Percentiles rank a stretch among this genome's conserved stretches.
Conservation (phyloP, 139 green algal genomes). For the Haematococcus sp. region DNA sequence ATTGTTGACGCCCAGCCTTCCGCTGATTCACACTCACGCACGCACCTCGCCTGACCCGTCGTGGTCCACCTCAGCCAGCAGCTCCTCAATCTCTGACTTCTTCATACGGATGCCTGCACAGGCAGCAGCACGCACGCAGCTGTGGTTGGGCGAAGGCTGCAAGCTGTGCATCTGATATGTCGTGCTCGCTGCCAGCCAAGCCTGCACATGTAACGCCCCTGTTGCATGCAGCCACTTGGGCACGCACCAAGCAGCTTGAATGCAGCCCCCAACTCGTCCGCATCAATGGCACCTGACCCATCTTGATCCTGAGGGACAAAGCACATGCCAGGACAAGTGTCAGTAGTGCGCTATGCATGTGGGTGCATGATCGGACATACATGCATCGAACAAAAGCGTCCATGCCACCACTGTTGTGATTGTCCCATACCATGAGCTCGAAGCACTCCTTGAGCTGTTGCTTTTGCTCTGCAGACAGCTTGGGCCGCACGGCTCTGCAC, state of each 20-base stretch:
- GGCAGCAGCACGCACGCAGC: not conserved
- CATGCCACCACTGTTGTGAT: no score
- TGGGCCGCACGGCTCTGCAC: constrained; percentile 55
- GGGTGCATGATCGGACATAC: no score
- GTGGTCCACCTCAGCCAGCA: constrained; percentile 67
- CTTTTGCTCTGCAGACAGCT: constrained; percentile 55
- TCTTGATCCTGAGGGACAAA: constrained; percentile 54
- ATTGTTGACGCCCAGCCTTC: no score
- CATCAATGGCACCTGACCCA: constrained; percentile 71
- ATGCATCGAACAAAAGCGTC: no score
- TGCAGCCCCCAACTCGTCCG: constrained; percentile 64
- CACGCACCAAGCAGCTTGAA: constrained; percentile 58
- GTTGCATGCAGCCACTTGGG: not conserved
- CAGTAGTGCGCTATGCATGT: no score
- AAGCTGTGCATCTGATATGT: no score
- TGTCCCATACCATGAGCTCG: constrained; percentile 56
- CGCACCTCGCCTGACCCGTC: constrained; percentile 56
- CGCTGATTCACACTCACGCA: not conserved
- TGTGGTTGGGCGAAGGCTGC: no score
- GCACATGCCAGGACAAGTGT: not conserved
- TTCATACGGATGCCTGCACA: constrained; percentile 15
- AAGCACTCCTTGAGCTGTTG: constrained; percentile 67
- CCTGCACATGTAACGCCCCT: no score
- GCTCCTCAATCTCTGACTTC: constrained; percentile 38
- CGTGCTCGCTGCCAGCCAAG: no score